phyloP scores from a whole-genome alignment of 1,139 yeast genomes.

The Diutina sp. region DNA sequence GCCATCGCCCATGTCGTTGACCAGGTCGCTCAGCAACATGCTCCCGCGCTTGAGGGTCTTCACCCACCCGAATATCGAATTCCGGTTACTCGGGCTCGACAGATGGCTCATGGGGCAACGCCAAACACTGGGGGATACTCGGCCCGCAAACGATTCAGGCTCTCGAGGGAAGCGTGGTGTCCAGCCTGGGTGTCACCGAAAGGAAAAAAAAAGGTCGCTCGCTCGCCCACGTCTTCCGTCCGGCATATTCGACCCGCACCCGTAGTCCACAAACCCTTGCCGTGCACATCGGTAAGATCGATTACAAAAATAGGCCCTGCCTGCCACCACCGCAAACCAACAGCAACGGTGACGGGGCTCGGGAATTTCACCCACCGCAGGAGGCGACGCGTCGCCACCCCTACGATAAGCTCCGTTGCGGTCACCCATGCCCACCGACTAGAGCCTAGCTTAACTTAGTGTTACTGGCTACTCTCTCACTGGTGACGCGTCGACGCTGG shows the following conservation, averaged over 20 bases:
- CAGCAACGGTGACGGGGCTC: background rate
- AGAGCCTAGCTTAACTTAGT: too few species aligned
- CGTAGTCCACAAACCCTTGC: background rate
- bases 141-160: background rate
- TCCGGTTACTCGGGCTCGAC: conserved; percentile 27
- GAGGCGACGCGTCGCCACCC: too few species aligned
- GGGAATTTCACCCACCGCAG: background rate
- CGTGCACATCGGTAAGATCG: background rate
- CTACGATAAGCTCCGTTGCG: too few species aligned
- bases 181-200: background rate
- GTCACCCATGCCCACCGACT: too few species aligned
- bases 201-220: background rate
- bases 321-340: background rate
- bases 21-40: conserved; percentile 25
- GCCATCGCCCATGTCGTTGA: conserved; percentile 25
- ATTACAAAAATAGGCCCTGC: background rate
- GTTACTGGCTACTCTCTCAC: too few species aligned
- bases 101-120: conserved; percentile 1
- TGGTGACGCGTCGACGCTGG: too few species aligned
- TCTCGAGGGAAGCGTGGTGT: background rate
- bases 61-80: conserved; percentile 36
- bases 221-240: background rate
- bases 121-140: background rate
- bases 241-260: background rate
- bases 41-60: conserved; percentile 29